These are phyloP conservation scores for Kodamaea arcana DNA, from an alignment of 1,139 yeast genomes.

Conservation along the genomic window DNA sequence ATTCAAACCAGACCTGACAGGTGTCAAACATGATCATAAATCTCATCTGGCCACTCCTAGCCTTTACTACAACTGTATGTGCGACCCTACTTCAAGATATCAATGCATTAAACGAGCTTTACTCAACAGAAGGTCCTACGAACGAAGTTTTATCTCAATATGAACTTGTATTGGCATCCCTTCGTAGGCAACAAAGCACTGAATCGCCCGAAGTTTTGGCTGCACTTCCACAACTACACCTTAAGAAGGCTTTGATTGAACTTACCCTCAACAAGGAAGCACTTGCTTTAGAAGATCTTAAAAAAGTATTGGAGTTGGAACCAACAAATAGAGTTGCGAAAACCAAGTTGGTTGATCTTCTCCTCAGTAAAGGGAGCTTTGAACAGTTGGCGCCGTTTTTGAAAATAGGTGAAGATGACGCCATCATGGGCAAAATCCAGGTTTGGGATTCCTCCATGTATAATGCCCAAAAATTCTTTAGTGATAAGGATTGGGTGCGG, in stretches of 20 bases:
- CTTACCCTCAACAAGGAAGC: conserved; percentile 44
- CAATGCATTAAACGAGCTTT: conserved; percentile 9
- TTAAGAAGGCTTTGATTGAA: conserved; percentile 53
- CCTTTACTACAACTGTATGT: not conserved
- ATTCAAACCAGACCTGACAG: not conserved
- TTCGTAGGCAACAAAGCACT: conserved; percentile 4
- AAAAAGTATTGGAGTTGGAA: conserved; percentile 37
- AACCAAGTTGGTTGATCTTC: conserved; percentile 38
- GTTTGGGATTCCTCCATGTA: conserved; percentile 17
- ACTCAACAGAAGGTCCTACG: conserved; percentile 24
- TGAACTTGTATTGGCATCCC: conserved; percentile 17
- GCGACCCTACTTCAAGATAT: conserved; percentile 1
- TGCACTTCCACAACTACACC: conserved; percentile 35
- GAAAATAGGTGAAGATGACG: not conserved
- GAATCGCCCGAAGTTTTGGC: not conserved
- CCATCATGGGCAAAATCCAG: conserved; percentile 10
- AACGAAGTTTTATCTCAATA: conserved; percentile 21
- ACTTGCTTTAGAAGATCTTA: conserved; percentile 46
- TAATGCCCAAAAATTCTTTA: conserved; percentile 14
- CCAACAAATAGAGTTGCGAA: conserved; percentile 41
- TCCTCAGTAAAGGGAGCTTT: conserved; percentile 44
- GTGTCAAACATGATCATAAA: conserved; percentile 1
- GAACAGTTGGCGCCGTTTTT: conserved; percentile 9
- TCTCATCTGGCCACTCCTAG: not conserved
- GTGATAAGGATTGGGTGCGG: conserved; percentile 14